These are phyloP conservation scores for Cutaneotrichosporon spelunceum DNA, from an alignment of 1,284 basidiomycete genomes.

Conservation along the genomic window DNA sequence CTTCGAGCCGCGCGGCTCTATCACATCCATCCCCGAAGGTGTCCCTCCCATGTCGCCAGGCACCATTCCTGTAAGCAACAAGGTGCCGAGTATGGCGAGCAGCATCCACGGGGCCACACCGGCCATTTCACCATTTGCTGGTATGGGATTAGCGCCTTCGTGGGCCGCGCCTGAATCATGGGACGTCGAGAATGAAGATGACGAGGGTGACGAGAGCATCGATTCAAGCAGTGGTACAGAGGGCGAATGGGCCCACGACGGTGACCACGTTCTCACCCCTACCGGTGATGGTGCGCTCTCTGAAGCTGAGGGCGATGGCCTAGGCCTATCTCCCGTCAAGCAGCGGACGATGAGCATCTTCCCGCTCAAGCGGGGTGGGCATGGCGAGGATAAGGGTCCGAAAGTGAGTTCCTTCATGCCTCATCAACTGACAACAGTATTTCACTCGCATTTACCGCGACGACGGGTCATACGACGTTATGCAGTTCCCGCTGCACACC, in stretches of 20 bases:
- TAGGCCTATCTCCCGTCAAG: neutral
- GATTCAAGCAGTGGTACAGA: slow-evolving; percentile 31
- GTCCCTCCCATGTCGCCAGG: slow-evolving; percentile 12
- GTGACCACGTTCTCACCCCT: slow-evolving; percentile 8
- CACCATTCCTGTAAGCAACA: neutral
- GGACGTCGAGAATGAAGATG: slow-evolving; percentile 56
- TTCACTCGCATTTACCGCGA: slow-evolving; percentile 72
- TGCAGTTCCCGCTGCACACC: slow-evolving; percentile 63
- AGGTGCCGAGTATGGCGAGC: neutral
- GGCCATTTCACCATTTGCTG: slow-evolving; percentile 15
- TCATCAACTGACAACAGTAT: slow-evolving; percentile 33
- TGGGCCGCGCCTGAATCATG: slow-evolving; percentile 58
- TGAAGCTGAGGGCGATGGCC: neutral
- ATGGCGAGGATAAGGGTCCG: slow-evolving; percentile 10
- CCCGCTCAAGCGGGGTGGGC: neutral
- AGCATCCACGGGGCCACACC: slow-evolving; percentile 8
- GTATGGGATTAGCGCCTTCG: slow-evolving; percentile 34
- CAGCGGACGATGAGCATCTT: slow-evolving; percentile 5
- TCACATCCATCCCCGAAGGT: neutral
- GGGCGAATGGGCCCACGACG: slow-evolving; percentile 35
- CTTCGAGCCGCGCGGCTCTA: slow-evolving; percentile 23
- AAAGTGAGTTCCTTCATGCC: slow-evolving; percentile 21
- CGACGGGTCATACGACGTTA: slow-evolving; percentile 70
- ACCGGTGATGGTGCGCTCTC: neutral
- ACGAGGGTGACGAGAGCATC: slow-evolving; percentile 30